Conservation (phyloP, 805 yeast genomes). For the Scheffersomyces ergatensis region DNA sequence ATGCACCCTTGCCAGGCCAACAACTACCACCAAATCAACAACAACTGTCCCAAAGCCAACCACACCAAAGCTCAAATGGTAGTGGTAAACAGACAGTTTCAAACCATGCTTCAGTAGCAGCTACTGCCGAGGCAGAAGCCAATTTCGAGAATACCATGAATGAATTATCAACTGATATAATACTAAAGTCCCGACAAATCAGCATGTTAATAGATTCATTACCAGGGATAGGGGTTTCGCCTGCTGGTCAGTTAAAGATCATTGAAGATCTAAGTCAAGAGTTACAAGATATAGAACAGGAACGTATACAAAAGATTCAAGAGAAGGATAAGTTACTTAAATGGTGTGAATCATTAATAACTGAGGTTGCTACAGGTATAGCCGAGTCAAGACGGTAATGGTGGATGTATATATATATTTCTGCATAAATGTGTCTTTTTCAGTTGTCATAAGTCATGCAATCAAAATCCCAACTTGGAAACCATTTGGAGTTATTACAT, state of each 20-base stretch:
- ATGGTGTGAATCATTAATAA: slow-evolving; percentile 65
- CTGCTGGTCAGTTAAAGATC: slow-evolving; percentile 64
- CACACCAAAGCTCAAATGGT: slow-evolving; percentile 10
- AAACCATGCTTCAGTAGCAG: slow-evolving; percentile 11
- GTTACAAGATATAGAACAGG: slow-evolving; percentile 56
- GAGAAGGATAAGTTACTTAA: slow-evolving; percentile 62
- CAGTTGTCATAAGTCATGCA: slow-evolving; percentile 26
- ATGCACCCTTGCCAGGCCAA: slow-evolving; percentile 47
- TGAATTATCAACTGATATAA: slow-evolving; percentile 82
- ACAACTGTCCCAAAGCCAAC: slow-evolving; percentile 2
- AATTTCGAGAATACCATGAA: slow-evolving; percentile 49
- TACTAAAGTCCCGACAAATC: slow-evolving; percentile 82
- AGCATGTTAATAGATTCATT: slow-evolving; percentile 80
- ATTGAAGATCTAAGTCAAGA: slow-evolving; percentile 64
- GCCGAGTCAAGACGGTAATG: slow-evolving; percentile 33
- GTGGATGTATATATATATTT: background rate
- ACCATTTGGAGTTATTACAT: slow-evolving; percentile 36
- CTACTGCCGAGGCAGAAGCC: slow-evolving; percentile 13
- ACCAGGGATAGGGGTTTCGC: slow-evolving; percentile 90
- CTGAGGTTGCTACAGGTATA: slow-evolving; percentile 56
- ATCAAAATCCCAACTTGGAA: slow-evolving; percentile 42
- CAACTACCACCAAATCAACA: slow-evolving; percentile 7
- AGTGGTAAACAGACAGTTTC: slow-evolving; percentile 11
- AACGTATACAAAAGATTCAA: slow-evolving; percentile 53
- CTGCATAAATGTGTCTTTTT: background rate